Evolutionary conservation across 371 early-diverging fungal genomes (phyloP).

Genomic region (Cokeromyces recurvatus): DNA sequence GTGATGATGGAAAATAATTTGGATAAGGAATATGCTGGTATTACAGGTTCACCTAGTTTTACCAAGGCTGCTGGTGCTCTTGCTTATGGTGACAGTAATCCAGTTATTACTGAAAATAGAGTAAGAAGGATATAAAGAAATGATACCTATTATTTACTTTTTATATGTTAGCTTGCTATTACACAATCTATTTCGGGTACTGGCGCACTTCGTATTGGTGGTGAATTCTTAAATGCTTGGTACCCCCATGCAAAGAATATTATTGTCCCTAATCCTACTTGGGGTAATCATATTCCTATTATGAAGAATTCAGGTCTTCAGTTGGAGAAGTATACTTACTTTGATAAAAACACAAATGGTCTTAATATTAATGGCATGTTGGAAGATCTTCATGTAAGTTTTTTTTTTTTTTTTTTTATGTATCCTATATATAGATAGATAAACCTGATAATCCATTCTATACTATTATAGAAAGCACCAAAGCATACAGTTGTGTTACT

Average conservation of each 20-base stretch:
- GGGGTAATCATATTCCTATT: constrained; percentile 97
- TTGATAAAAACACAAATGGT: constrained; percentile 89
- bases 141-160: background rate
- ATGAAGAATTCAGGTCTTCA: constrained; percentile 89
- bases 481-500: constrained; percentile 88
- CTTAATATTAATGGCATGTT: constrained; percentile 92
- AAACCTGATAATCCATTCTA: background rate
- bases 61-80: constrained; percentile 79
- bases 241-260: constrained; percentile 85
- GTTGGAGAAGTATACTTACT: constrained; percentile 89
- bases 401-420: background rate
- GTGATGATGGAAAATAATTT: constrained; percentile 58
- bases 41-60: constrained; percentile 88
- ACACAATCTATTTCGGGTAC: constrained; percentile 97
- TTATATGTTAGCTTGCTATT: constrained; percentile 61
- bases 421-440: background rate
- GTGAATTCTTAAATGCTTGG: constrained; percentile 83
- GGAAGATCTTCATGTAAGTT: constrained; percentile 57
- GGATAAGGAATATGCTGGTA: constrained; percentile 97
- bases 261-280: constrained; percentile 92
- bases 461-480: constrained; percentile 60
- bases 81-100: constrained; percentile 81
- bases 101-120: constrained; percentile 67
- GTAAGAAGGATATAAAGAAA: constrained; percentile 37
- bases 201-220: constrained; percentile 95